Base-by-base conservation (phyloP, 2,329 filamentous ascomycete species). In the Ceratocystis eucalypticola region DNA sequence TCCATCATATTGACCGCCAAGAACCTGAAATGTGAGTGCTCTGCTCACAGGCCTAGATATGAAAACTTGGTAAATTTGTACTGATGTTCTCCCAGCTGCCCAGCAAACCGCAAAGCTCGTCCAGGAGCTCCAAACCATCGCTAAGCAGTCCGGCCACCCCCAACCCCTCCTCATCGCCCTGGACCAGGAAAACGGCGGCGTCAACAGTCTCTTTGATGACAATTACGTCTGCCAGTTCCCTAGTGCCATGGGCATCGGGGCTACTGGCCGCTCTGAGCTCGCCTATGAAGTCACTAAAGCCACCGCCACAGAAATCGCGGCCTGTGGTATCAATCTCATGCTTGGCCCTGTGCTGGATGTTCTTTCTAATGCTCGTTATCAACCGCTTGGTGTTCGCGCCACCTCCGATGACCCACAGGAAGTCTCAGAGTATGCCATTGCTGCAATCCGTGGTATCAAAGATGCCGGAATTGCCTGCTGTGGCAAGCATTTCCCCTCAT, bases 141-240 rank as follows among this genome's bases (percentile, higher is more conserved):
- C 94, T 46, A 89, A 90, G 73, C 84, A 95, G 76, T 88, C 93
- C 68, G 93, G 93, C 22, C 93, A 97, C 75, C 88, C 89, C 2
- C 87, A 93, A 2, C 94, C 94, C 1, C 78, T 99, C 20, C 80
- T 95, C 65, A 96, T 99, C 71, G 92, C 89, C 48, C 79, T 97
- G 46, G 94, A 97, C 73, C 94, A 99, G 74, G 94, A 99, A 75
- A 97, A 99, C 84, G 94, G 94, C 70, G 92, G 93, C 2, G 93
- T 96, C 74, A 97, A 96, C 78, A 96, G 91, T 76, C 82, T 97
- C 1, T 96, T 95, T 72, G 93, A 97, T 74, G 91, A 96, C 71
- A 90, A 94, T 72, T 94, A 92, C 74, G 93, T 97, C 71, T 91
- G 91, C 70, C 94, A 97, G 74, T 99, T 96, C 71, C 94, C 94